Conservation (phyloP, 768 basidiomycete species). For the Pisolithus sp. region DNA sequence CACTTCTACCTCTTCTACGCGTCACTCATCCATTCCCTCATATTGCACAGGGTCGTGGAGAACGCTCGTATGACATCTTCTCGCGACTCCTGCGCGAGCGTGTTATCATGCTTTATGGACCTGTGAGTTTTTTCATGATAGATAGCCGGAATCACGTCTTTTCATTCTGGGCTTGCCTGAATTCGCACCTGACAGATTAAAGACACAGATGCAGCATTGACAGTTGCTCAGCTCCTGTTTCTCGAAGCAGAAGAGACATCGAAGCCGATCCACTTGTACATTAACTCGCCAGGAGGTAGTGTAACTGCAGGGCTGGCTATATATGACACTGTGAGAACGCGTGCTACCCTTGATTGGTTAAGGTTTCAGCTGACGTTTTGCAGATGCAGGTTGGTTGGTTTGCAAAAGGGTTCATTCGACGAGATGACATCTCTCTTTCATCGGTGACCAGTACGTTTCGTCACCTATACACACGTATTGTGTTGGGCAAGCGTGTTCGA, state of each 20-base stretch:
- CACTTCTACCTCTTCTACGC: slow-evolving; percentile 3
- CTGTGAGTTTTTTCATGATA: slow-evolving; percentile 44
- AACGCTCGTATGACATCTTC: slow-evolving; percentile 93
- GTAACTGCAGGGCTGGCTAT: slow-evolving; percentile 96
- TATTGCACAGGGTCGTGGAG: slow-evolving; percentile 64
- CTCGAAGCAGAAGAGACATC: slow-evolving; percentile 93
- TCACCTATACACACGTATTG: slow-evolving; percentile 96
- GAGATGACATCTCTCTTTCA: slow-evolving; percentile 14
- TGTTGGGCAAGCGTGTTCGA: slow-evolving; percentile 90
- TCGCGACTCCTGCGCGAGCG: slow-evolving; percentile 88
- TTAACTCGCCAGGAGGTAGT: slow-evolving; percentile 94
- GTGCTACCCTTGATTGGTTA: slow-evolving; percentile 1
- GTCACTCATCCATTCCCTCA: neutral
- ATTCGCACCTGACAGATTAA: slow-evolving; percentile 53
- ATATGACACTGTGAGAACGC: slow-evolving; percentile 80
- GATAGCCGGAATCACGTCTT: neutral
- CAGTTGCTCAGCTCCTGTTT: slow-evolving; percentile 90
- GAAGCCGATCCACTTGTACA: slow-evolving; percentile 94
- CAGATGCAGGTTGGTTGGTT: slow-evolving; percentile 63
- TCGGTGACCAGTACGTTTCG: slow-evolving; percentile 66
- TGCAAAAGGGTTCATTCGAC: slow-evolving; percentile 1
- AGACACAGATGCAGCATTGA: slow-evolving; percentile 82
- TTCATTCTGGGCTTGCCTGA: slow-evolving; percentile 7
- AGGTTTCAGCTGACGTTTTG: slow-evolving; percentile 13
- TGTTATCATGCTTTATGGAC: slow-evolving; percentile 92